Percentiles rank a stretch among this genome's conserved stretches.
These are phyloP conservation scores for Extremus antarcticus DNA, from an alignment of 495 filamentous ascomycete species.

Conservation along the genomic window DNA sequence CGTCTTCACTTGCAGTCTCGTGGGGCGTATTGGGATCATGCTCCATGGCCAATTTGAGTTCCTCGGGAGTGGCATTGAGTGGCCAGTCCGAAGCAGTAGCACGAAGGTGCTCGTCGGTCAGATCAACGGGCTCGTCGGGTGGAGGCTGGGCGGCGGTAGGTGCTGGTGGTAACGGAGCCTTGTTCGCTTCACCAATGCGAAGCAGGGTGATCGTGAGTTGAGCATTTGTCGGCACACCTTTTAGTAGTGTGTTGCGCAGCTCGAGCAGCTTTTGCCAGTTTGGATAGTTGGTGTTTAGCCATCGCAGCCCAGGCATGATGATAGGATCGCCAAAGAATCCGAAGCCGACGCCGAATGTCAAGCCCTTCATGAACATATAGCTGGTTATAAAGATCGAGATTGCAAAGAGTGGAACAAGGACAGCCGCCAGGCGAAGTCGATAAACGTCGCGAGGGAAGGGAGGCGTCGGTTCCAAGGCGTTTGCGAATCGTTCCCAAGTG, in stretches of 20 bases:
- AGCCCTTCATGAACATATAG: slow-evolving; percentile 61
- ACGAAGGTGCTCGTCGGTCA: slow-evolving; percentile 38
- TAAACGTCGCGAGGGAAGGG: slow-evolving; percentile 59
- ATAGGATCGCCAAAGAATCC: slow-evolving; percentile 75
- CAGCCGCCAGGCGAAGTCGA: slow-evolving; percentile 50
- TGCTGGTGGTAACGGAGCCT: slow-evolving; percentile 70
- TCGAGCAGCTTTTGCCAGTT: slow-evolving; percentile 67
- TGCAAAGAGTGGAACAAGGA: slow-evolving; percentile 48
- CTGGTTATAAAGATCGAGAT: slow-evolving; percentile 53
- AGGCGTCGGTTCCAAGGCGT: slow-evolving; percentile 65
- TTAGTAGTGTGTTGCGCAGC: slow-evolving; percentile 60
- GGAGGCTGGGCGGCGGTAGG: slow-evolving; percentile 47
- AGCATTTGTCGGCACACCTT: slow-evolving; percentile 80
- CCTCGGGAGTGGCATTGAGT: slow-evolving; percentile 38
- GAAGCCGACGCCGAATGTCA: slow-evolving; percentile 55
- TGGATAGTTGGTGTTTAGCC: slow-evolving; percentile 56
- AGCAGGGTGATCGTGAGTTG: slow-evolving; percentile 78
- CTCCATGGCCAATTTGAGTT: slow-evolving; percentile 40
- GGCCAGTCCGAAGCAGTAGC: slow-evolving; percentile 32
- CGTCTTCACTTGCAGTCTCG: slow-evolving; percentile 29
- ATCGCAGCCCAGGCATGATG: slow-evolving; percentile 45
- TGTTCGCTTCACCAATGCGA: slow-evolving; percentile 74
- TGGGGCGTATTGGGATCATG: slow-evolving; percentile 27
- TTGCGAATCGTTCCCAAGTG: slow-evolving; percentile 69
- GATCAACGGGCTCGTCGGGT: slow-evolving; percentile 37